phyloP scores from a whole-genome alignment of 371 early-diverging fungal species.

The Syncephalastrum monosporum region DNA sequence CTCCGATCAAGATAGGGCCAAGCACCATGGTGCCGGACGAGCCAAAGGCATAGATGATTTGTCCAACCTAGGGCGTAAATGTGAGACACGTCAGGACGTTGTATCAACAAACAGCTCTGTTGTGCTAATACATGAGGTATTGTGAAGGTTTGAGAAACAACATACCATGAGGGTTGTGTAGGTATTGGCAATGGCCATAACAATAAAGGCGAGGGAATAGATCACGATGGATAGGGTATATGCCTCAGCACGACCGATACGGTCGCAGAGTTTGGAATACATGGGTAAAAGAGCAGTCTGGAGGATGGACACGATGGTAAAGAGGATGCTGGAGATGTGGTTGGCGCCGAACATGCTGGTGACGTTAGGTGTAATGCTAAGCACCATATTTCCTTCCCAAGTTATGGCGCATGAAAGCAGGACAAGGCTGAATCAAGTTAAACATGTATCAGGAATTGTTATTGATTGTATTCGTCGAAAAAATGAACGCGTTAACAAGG shows the following conservation, averaged over 20 bases:
- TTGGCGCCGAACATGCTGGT: slow-evolving; percentile 12
- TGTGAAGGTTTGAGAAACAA: neutral
- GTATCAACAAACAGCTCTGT: neutral
- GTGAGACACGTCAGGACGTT: neutral
- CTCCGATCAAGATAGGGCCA: slow-evolving; percentile 38
- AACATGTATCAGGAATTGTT: too few species aligned
- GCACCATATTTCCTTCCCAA: slow-evolving; percentile 17
- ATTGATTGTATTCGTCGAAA: too few species aligned
- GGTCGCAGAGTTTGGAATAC: slow-evolving; percentile 30
- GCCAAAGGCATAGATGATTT: slow-evolving; percentile 38
- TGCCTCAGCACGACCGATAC: slow-evolving; percentile 22
- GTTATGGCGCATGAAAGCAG: slow-evolving; percentile 5
- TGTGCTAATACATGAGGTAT: neutral
- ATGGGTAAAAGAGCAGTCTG: slow-evolving; percentile 24
- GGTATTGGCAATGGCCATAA: slow-evolving; percentile 20
- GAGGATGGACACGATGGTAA: slow-evolving; percentile 18
- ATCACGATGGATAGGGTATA: slow-evolving; percentile 18
- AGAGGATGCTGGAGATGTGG: slow-evolving; percentile 14
- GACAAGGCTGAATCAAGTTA: too few species aligned
- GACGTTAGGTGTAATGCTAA: slow-evolving; percentile 9
- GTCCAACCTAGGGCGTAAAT: slow-evolving; percentile 24
- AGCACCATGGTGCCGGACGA: slow-evolving; percentile 30
- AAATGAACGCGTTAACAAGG: too few species aligned
- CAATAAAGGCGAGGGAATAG: slow-evolving; percentile 15
- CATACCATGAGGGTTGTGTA: slow-evolving; percentile 25